A percentile compares a stretch with the other conserved stretches of the same genome.
Evolutionary conservation across 2,329 filamentous ascomycete species (phyloP).

Genomic region (Ophiobolus disseminans): DNA sequence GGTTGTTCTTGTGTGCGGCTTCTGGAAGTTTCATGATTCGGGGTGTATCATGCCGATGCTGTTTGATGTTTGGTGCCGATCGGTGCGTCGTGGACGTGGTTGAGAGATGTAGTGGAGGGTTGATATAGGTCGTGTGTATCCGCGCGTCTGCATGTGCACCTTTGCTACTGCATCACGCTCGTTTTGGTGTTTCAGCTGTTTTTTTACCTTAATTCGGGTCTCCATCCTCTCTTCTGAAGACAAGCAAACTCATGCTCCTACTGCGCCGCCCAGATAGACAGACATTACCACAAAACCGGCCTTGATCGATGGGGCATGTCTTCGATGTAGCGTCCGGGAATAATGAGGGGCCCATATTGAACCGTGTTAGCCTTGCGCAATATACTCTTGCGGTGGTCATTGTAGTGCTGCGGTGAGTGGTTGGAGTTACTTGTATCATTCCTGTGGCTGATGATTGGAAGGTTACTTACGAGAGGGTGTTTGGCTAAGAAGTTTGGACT

Average conservation of each 20-base stretch:
- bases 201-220: no score
- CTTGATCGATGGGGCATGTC: slow-evolving; percentile 32
- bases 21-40: slow-evolving; percentile 5
- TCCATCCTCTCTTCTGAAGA: no score
- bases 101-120: no score
- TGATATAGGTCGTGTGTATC: no score
- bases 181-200: background rate
- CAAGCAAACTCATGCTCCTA: slow-evolving; percentile 21
- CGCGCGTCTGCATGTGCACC: no score
- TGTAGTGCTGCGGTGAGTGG: slow-evolving; percentile 31
- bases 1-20: background rate
- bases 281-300: slow-evolving; percentile 8
- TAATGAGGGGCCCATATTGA: slow-evolving; percentile 30
- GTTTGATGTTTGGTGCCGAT: background rate
- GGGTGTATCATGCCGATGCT: background rate
- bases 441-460: slow-evolving; percentile 11
- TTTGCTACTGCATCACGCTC: no score
- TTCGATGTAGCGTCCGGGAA: slow-evolving; percentile 16
- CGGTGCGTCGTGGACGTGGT: no score
- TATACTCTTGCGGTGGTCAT: slow-evolving; percentile 30
- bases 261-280: slow-evolving; percentile 9
- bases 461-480: slow-evolving; percentile 33
- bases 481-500: slow-evolving; percentile 36
- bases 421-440: background rate
- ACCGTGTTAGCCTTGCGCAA: slow-evolving; percentile 30